Conservation (phyloP, 805 yeast genomes). For the Lachancea quebecensis region DNA sequence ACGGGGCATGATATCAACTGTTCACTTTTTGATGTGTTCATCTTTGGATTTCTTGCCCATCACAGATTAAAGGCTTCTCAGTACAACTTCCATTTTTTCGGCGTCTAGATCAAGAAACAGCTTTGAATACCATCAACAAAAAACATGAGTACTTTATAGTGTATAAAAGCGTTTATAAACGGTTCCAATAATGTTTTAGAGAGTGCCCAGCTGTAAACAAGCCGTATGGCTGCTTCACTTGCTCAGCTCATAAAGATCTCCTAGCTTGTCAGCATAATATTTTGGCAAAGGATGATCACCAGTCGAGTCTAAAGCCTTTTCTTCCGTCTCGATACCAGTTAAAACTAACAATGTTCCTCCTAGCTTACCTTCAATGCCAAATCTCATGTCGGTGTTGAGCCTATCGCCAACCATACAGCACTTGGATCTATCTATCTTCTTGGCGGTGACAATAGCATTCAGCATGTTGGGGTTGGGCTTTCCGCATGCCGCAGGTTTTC, state of each 20-base stretch:
- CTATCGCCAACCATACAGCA: slow-evolving; percentile 95
- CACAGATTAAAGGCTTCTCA: not conserved
- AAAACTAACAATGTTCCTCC: slow-evolving; percentile 76
- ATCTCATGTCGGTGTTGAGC: slow-evolving; percentile 88
- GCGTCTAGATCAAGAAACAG: no score
- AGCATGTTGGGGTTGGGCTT: slow-evolving; percentile 88
- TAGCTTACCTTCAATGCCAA: slow-evolving; percentile 82
- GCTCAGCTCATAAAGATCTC: slow-evolving; percentile 60
- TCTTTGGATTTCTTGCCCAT: not conserved
- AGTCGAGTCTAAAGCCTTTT: slow-evolving; percentile 39
- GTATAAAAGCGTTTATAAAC: not conserved
- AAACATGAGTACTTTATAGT: no score
- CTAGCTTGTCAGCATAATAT: slow-evolving; percentile 61
- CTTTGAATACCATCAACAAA: no score
- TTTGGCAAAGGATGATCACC: slow-evolving; percentile 45
- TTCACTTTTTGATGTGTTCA: slow-evolving; percentile 11
- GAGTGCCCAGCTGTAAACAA: no score
- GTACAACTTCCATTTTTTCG: no score
- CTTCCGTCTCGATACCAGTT: slow-evolving; percentile 84
- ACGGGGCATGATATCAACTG: slow-evolving; percentile 29
- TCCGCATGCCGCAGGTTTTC: slow-evolving; percentile 86
- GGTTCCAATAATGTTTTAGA: not conserved
- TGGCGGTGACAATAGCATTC: slow-evolving; percentile 73
- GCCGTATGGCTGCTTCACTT: slow-evolving; percentile 3
- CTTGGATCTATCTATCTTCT: slow-evolving; percentile 45